phyloP scores from a whole-genome alignment of 2,329 filamentous ascomycete genomes.

The Venturia pyrina region DNA sequence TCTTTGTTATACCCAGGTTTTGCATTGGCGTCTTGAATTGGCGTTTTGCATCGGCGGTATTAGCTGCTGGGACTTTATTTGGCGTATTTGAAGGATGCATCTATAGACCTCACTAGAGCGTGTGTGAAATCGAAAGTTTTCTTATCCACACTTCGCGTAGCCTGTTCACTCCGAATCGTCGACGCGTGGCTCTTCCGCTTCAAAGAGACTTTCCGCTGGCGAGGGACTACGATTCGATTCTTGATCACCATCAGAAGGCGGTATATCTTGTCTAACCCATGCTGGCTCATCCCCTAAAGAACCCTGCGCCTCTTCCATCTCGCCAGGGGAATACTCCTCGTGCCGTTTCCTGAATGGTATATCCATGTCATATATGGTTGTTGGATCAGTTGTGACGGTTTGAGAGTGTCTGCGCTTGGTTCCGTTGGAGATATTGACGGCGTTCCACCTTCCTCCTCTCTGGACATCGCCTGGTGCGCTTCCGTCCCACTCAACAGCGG shows the following conservation, averaged over 20 bases:
- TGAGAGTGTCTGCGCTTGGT: background rate
- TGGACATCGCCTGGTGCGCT: background rate
- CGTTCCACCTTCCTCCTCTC: background rate
- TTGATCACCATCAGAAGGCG: background rate
- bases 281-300: background rate
- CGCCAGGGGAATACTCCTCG: background rate
- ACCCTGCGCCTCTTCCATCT: background rate
- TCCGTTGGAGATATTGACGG: background rate
- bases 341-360: conserved; percentile 3
- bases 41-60: background rate
- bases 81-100: background rate
- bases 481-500: background rate
- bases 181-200: background rate
- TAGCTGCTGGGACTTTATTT: background rate
- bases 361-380: background rate
- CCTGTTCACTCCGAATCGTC: background rate
- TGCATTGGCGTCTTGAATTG: background rate
- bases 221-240: background rate
- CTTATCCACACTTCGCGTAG: background rate
- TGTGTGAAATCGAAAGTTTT: background rate
- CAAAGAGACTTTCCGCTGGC: background rate
- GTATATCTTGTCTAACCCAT: background rate
- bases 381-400: background rate
- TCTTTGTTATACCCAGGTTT: conserved; percentile 2
- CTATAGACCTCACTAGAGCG: background rate